Conservation (phyloP, 2,329 filamentous ascomycete species). For the Calonectria henricotiae region DNA sequence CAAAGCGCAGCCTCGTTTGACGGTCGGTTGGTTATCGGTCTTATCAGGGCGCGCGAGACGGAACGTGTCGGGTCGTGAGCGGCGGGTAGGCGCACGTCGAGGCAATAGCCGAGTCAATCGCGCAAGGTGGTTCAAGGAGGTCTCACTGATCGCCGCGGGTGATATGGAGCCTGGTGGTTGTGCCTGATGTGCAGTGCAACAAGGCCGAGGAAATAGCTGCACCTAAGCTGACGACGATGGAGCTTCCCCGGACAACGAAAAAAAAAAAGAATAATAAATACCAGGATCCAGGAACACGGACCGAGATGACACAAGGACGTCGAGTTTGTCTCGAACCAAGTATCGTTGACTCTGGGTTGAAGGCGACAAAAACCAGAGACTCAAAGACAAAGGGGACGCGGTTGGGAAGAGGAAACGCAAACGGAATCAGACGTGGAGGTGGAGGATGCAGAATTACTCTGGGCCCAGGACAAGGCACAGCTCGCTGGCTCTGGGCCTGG, state of each 20-base stretch:
- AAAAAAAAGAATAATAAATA: constrained; percentile 14
- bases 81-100: constrained; percentile 6
- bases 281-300: constrained; percentile 21
- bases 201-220: neutral
- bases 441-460: constrained; percentile 34
- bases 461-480: constrained; percentile 25
- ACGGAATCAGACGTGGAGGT: constrained; percentile 23
- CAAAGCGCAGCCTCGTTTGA: constrained; percentile 35
- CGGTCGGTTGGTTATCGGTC: constrained; percentile 35
- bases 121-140: constrained; percentile 9
- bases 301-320: neutral
- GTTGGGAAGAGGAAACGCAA: constrained; percentile 15
- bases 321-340: constrained; percentile 9
- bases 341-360: constrained; percentile 6
- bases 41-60: constrained; percentile 21
- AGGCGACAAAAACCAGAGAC: constrained; percentile 15
- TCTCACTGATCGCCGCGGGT: constrained; percentile 4
- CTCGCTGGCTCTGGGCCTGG: constrained; percentile 21
- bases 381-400: constrained; percentile 1
- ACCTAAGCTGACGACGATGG: constrained; percentile 14
- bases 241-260: constrained; percentile 1
- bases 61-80: constrained; percentile 9
- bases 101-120: constrained; percentile 1
- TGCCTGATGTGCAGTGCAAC: constrained; percentile 25
- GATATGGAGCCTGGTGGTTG: constrained; percentile 5